Base-by-base conservation (phyloP, 2,329 filamentous ascomycete species). In the Calcarisporium arbuscula region DNA sequence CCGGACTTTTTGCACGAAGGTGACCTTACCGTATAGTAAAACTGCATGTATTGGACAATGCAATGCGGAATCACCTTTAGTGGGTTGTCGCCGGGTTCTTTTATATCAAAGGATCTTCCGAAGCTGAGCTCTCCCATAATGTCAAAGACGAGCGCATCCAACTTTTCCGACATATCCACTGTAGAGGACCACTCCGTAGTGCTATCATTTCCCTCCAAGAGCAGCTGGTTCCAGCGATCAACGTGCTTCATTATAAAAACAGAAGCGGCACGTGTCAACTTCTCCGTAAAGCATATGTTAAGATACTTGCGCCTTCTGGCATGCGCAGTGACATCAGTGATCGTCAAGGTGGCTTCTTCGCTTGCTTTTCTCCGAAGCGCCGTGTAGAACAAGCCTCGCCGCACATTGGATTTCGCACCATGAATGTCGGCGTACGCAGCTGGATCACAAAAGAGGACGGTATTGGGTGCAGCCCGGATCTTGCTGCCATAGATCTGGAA, bases 61-160 rank as follows among this genome's bases (percentile, higher is more conserved):
- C 14, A 20, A 9, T 35, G 5, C 10, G 36, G 36, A 10, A 31
- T 19, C 19, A 25, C 20, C 23, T 35, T 39, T 2, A 39, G 6
- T 8, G 31, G 27, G 16, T 35, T 39, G 6, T 21, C n/a, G 4
- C 27, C 27, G 12, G 32, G 27, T 19, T 39, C 36, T 28, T 35
- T 39, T 10, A 27, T 30, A 19, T 35, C 21, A 30, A 39, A 39
- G 12, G 36, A 39, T n/a, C n/a, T 23, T 5, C 36, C 36, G 9
- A 39, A 35, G 19, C 27, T 35, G 4, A 39, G 16, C 11, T 39
- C 36, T 8, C 36, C 36, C 16, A 35, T 39, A 14, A 39, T 31
- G 21, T 39, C 36, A 19, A 39, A 35, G 6, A 27, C 8, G 2
- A 39, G 22, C 1, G 9, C n/a, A 14, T 30, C 26, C 11, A 35